phyloP scores from a whole-genome alignment of 2,329 filamentous ascomycete genomes.

The Setomelanomma holmii region DNA sequence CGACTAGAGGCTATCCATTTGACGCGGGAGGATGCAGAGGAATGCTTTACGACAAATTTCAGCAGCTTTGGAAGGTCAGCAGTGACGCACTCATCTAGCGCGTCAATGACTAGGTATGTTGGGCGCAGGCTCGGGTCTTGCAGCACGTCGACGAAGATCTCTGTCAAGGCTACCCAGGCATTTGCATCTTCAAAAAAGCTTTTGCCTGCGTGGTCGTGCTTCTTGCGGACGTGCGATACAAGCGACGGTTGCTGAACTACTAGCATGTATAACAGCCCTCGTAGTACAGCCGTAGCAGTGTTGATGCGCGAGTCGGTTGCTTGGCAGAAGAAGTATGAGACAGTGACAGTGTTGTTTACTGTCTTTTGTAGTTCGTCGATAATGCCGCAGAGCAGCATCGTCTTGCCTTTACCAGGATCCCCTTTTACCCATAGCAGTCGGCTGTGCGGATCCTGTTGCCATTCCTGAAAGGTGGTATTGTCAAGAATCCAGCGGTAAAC shows the following conservation, averaged over 20 bases:
- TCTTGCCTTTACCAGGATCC: too few relatives aligned
- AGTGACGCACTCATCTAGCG: conserved; percentile 12
- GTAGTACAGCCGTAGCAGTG: conserved; percentile 50
- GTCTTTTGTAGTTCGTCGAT: conserved; percentile 11
- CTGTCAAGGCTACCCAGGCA: conserved; percentile 8
- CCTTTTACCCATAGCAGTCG: conserved; percentile 4
- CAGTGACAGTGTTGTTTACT: conserved; percentile 14
- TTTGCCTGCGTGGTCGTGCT: conserved; percentile 30
- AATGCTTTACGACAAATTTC: conserved; percentile 4
- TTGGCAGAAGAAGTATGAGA: conserved; percentile 55
- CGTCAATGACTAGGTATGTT: conserved; percentile 11
- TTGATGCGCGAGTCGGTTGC: conserved; percentile 54
- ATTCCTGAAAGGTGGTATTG: conserved; percentile 6
- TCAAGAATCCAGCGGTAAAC: conserved; percentile 10
- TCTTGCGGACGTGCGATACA: conserved; percentile 8
- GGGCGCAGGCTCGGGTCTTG: conserved; percentile 33
- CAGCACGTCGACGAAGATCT: conserved; percentile 52
- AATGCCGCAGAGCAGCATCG: too few relatives aligned
- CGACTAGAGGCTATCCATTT: conserved; percentile 25
- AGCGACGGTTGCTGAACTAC: conserved; percentile 44
- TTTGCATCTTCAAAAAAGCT: conserved; percentile 42
- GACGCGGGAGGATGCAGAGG: conserved; percentile 6
- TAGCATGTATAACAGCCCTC: conserved; percentile 54
- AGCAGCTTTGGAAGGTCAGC: conserved; percentile 6
- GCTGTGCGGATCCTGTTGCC: background rate